Evolutionary conservation across 768 basidiomycete species (phyloP).

Genomic region (Naematelia encephala): DNA sequence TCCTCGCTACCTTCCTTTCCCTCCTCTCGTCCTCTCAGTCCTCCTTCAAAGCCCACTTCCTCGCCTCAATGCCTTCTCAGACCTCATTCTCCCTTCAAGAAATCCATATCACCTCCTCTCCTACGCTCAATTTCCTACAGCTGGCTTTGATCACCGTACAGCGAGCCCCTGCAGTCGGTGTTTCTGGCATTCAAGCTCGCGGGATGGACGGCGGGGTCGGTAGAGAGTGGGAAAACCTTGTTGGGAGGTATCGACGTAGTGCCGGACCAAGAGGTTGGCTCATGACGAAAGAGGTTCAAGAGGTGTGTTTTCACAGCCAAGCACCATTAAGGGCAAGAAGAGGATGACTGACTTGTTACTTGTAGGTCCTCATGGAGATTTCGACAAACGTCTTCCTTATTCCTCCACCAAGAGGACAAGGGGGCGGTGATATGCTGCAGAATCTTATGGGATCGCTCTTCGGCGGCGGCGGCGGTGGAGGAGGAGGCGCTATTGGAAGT

Average conservation of each 20-base stretch:
- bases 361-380: constrained; percentile 37
- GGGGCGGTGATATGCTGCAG: constrained; percentile 69
- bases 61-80: constrained; percentile 24
- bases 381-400: constrained; percentile 74
- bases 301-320: constrained; percentile 36
- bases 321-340: constrained; percentile 15
- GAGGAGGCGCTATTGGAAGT: constrained; percentile 5
- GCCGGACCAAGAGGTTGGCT: constrained; percentile 63
- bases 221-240: constrained; percentile 70
- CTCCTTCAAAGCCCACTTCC: constrained; percentile 23
- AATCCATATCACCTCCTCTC: constrained; percentile 69
- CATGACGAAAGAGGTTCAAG: constrained; percentile 32
- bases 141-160: constrained; percentile 85
- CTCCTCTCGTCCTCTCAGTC: constrained; percentile 54
- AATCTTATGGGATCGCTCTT: constrained; percentile 87
- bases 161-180: constrained; percentile 55
- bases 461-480: constrained; percentile 59
- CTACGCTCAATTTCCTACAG: constrained; percentile 82
- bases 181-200: constrained; percentile 73
- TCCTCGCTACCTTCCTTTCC: constrained; percentile 74
- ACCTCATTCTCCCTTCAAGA: constrained; percentile 51
- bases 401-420: constrained; percentile 65
- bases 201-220: constrained; percentile 61
- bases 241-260: constrained; percentile 75
- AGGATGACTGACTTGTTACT: neutral